These are phyloP conservation scores for Kokia cookei DNA, from an alignment of 441 rosid genomes.

Conservation along the genomic window DNA sequence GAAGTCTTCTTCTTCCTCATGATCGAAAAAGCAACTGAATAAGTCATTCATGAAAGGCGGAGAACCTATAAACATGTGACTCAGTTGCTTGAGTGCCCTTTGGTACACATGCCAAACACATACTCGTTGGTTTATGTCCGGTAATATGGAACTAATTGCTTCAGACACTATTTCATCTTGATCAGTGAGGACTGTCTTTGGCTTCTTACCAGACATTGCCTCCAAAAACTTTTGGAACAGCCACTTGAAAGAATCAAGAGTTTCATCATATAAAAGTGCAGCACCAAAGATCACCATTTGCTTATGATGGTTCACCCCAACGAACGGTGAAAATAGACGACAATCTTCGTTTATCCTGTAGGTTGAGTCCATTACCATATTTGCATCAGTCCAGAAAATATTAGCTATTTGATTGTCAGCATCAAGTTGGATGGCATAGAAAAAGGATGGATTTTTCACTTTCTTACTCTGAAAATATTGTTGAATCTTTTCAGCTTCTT, in stretches of 20 bases:
- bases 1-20: constrained; percentile 1
- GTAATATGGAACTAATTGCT: not conserved
- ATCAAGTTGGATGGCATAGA: constrained; percentile 22
- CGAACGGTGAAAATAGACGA: not conserved
- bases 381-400: constrained; percentile 12
- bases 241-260: constrained; percentile 9
- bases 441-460: constrained; percentile 23
- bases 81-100: constrained; percentile 1
- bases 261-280: constrained; percentile 5
- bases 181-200: constrained; percentile 3
- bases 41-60: not conserved
- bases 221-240: not conserved
- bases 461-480: constrained; percentile 23
- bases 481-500: constrained; percentile 27
- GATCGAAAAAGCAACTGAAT: not conserved
- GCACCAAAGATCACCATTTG: constrained; percentile 12
- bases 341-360: not conserved
- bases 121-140: not conserved
- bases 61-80: not conserved
- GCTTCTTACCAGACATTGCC: constrained; percentile 11
- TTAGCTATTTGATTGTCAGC: constrained; percentile 8
- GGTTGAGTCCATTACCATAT: constrained; percentile 12
- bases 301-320: constrained; percentile 11
- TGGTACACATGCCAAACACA: constrained; percentile 9
- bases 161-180: not conserved